Percentiles rank a stretch among this genome's conserved stretches.
phyloP scores from a whole-genome alignment of 495 filamentous ascomycete species.

The Penicillium atrosanguineum region DNA sequence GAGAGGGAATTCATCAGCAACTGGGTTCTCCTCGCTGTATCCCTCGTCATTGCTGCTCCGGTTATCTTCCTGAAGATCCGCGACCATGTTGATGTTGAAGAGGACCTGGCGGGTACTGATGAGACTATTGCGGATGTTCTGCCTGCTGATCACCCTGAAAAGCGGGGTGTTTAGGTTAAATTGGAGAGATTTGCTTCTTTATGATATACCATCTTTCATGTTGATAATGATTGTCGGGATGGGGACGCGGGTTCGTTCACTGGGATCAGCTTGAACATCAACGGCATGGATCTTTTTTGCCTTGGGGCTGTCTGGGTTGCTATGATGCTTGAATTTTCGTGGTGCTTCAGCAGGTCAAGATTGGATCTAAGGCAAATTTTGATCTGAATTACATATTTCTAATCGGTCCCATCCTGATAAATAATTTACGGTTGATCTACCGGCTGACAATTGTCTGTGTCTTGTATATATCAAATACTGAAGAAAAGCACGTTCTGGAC shows the following conservation, averaged over 20 bases:
- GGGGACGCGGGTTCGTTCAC: background rate
- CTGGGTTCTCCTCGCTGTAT: constrained; percentile 62
- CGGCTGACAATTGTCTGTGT: too few species aligned
- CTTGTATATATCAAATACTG: too few species aligned
- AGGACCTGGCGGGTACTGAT: constrained; percentile 50
- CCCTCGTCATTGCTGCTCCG: constrained; percentile 64
- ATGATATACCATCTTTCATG: background rate
- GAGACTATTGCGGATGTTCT: constrained; percentile 7
- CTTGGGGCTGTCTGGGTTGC: background rate
- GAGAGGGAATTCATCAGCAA: constrained; percentile 44
- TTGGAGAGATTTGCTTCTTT: background rate
- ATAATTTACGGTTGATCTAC: too few species aligned
- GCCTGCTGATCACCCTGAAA: constrained; percentile 5
- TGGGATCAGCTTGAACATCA: background rate
- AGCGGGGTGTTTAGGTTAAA: background rate
- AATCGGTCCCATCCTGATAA: too few species aligned
- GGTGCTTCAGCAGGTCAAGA: too few species aligned
- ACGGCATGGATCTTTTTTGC: too few species aligned
- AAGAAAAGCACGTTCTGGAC: too few species aligned
- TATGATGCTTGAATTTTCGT: background rate
- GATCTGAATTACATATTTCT: too few species aligned
- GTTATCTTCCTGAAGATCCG: constrained; percentile 68
- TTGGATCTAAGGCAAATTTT: too few species aligned
- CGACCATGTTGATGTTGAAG: constrained; percentile 62
- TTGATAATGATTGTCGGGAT: background rate